Percentiles rank a stretch among this genome's conserved stretches.
phyloP scores from a whole-genome alignment of 768 basidiomycete species.

The Leucocoprinus leucothites region DNA sequence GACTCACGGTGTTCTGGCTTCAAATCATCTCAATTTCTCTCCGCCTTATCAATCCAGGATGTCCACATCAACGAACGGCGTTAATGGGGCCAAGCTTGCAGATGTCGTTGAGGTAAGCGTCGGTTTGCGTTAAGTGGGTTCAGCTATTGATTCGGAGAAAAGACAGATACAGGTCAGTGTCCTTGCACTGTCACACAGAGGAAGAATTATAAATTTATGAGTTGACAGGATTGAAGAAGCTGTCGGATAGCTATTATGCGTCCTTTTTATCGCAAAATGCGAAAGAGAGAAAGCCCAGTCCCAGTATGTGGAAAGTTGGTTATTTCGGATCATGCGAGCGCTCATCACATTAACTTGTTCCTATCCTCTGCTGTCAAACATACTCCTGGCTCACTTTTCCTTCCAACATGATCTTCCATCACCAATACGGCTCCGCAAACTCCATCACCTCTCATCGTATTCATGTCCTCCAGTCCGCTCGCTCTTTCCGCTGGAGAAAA shows the following conservation, averaged over 20 bases:
- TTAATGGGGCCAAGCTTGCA: neutral
- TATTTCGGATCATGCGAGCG: neutral
- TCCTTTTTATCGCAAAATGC: slow-evolving; percentile 60
- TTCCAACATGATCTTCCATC: neutral
- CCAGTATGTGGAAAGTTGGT: slow-evolving; percentile 42
- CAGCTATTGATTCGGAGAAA: neutral
- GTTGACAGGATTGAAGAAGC: slow-evolving; percentile 22
- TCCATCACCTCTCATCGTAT: slow-evolving; percentile 7
- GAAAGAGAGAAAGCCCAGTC: slow-evolving; percentile 58
- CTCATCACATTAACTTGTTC: neutral
- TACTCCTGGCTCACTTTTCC: neutral
- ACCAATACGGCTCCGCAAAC: neutral
- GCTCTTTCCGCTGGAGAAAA: slow-evolving; percentile 75
- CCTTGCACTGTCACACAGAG: too few species aligned
- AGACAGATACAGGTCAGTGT: slow-evolving; percentile 6
- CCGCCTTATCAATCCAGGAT: neutral
- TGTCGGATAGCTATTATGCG: slow-evolving; percentile 54
- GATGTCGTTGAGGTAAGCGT: slow-evolving; percentile 3
- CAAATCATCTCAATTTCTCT: neutral
- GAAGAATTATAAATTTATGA: neutral
- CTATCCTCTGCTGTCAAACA: neutral
- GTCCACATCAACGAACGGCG: neutral
- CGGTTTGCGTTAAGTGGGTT: neutral
- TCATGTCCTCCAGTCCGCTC: slow-evolving; percentile 46
- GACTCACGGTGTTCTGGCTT: neutral